phyloP scores from a whole-genome alignment of 2,329 filamentous ascomycete species.

The Blumeria graminis region DNA sequence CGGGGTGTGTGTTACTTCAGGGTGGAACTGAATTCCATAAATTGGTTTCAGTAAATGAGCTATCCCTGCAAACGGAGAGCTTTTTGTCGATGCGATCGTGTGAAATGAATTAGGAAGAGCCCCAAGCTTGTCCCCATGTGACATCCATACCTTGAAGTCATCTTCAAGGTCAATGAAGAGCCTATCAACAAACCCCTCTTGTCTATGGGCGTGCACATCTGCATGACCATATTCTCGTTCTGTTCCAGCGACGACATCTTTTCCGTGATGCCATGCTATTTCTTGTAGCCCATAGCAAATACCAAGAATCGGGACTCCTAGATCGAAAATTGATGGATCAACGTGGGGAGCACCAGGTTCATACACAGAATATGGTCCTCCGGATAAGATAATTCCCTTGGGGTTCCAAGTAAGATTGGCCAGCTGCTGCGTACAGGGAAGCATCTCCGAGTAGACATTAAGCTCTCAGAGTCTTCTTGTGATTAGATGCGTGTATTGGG shows the following conservation, averaged over 20 bases:
- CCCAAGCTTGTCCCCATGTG: conserved; percentile 66
- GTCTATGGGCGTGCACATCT: conserved; percentile 31
- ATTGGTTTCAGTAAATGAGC: conserved; percentile 45
- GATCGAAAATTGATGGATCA: conserved; percentile 59
- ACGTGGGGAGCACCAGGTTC: conserved; percentile 54
- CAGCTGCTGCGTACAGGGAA: conserved; percentile 66
- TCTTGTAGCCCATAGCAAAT: conserved; percentile 33
- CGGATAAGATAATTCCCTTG: conserved; percentile 59
- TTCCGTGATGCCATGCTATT: conserved; percentile 44
- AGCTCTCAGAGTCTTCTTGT: conserved; percentile 45
- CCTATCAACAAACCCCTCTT: conserved; percentile 40
- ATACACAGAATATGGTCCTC: conserved; percentile 56
- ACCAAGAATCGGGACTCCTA: conserved; percentile 21
- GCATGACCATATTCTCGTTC: conserved; percentile 22
- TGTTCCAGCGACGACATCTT: conserved; percentile 41
- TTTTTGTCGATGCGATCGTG: conserved; percentile 48
- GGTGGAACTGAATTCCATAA: conserved; percentile 56
- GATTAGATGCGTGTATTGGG: conserved; percentile 45
- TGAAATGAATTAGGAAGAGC: conserved; percentile 49
- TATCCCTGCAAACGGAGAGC: conserved; percentile 60
- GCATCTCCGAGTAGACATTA: conserved; percentile 69
- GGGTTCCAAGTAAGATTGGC: conserved; percentile 56
- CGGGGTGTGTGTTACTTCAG: conserved; percentile 45
- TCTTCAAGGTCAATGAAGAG: conserved; percentile 59
- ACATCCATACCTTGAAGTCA: conserved; percentile 57